Percentiles rank a stretch among this genome's conserved stretches.
Evolutionary conservation across 2,329 filamentous ascomycete genomes (phyloP).

Genomic region (Phaeosphaeria sp.): DNA sequence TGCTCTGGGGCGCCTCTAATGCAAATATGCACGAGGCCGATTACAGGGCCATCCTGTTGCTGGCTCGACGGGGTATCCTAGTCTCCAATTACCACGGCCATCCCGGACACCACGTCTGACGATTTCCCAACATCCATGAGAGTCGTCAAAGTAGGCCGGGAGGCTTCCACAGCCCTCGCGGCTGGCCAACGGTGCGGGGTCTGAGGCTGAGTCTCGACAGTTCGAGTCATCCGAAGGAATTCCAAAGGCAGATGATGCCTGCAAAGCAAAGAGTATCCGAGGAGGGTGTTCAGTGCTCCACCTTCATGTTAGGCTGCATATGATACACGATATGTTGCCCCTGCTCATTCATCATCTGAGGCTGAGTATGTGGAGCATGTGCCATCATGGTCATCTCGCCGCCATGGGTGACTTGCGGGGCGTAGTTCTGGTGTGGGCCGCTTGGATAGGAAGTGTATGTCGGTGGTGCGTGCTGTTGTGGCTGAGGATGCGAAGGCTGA

Average conservation of each 20-base stretch:
- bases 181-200: background rate
- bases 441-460: conserved; percentile 38
- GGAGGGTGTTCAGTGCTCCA: conserved; percentile 40
- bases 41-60: background rate
- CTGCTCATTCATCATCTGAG: conserved; percentile 49
- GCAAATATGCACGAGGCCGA: background rate
- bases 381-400: conserved; percentile 49
- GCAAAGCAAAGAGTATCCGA: conserved; percentile 9
- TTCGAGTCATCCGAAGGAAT: background rate
- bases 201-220: background rate
- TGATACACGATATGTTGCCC: conserved; percentile 51
- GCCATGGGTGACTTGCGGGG: conserved; percentile 43
- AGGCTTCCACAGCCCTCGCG: background rate
- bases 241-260: background rate
- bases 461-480: conserved; percentile 37
- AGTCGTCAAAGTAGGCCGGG: background rate
- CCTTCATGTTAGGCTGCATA: conserved; percentile 50
- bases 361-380: conserved; percentile 38
- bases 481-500: conserved; percentile 35
- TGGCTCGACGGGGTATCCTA: background rate
- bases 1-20: background rate
- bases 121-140: background rate
- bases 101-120: background rate
- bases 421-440: conserved; percentile 38
- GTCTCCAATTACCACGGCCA: background rate